Conservation (phyloP, 1,284 basidiomycete genomes). For the Rugosomyces carneus region DNA sequence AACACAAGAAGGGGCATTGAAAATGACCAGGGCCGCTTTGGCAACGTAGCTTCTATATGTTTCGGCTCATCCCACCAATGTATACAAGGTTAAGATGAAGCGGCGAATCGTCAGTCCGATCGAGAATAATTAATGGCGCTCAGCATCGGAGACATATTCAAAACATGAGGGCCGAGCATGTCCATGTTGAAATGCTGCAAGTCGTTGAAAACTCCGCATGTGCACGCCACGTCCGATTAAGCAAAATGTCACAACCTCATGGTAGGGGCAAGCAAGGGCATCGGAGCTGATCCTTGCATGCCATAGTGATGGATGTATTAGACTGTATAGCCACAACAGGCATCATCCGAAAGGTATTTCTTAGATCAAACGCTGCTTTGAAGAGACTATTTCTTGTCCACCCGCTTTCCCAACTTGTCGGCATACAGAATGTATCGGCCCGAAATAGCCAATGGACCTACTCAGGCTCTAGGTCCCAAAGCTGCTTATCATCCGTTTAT, state of each 20-base stretch:
- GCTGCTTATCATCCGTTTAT: constrained; percentile 63
- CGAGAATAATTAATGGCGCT: not conserved
- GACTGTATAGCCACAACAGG: not conserved
- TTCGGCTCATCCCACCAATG: constrained; percentile 1
- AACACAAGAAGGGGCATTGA: constrained; percentile 82
- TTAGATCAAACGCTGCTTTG: not conserved
- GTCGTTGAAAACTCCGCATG: not conserved
- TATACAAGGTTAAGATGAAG: not conserved
- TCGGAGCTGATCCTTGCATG: not conserved
- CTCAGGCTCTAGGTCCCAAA: constrained; percentile 36
- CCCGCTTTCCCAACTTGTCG: too few relatives aligned
- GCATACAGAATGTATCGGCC: constrained; percentile 11
- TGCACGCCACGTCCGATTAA: not conserved
- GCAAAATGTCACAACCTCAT: not conserved
- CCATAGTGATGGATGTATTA: not conserved
- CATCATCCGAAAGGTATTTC: not conserved
- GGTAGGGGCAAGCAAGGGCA: not conserved
- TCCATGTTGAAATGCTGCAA: not conserved
- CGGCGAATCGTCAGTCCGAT: not conserved
- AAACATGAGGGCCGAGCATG: not conserved
- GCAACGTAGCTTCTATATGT: constrained; percentile 26
- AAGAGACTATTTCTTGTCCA: not conserved
- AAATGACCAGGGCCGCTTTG: constrained; percentile 74
- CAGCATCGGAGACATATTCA: not conserved
- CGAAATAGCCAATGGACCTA: not conserved